Percentiles rank a stretch among this genome's conserved stretches.
These are phyloP conservation scores for Physcia stellaris DNA, from an alignment of 495 filamentous ascomycete genomes.

Conservation along the genomic window DNA sequence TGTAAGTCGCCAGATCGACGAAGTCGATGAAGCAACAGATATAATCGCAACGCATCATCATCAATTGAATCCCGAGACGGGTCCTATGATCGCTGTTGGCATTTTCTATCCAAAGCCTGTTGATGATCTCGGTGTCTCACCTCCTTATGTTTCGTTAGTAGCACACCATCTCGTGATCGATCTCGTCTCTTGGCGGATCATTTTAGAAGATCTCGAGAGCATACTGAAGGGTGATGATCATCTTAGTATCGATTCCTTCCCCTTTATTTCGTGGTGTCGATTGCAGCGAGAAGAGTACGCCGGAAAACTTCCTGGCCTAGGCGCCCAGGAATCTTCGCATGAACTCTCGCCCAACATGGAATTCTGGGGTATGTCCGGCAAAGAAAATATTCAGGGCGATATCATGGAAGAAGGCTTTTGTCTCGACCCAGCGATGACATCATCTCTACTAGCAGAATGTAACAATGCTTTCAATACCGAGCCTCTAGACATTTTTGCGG, in stretches of 20 bases:
- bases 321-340: not conserved
- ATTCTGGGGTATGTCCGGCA: conserved; percentile 4
- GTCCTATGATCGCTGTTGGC: conserved; percentile 33
- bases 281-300: conserved; percentile 1
- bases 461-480: conserved; percentile 30
- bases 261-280: conserved; percentile 18
- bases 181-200: conserved; percentile 43
- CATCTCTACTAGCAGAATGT: conserved; percentile 26
- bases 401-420: conserved; percentile 26
- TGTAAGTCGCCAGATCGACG: not conserved
- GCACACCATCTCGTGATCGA: conserved; percentile 49
- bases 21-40: not conserved
- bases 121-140: conserved; percentile 5
- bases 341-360: conserved; percentile 4
- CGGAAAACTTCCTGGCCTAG: not conserved
- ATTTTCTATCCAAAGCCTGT: conserved; percentile 22
- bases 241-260: conserved; percentile 8
- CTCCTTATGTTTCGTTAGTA: conserved; percentile 18
- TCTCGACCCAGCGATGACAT: conserved; percentile 28
- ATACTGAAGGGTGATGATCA: conserved; percentile 21
- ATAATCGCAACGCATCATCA: conserved; percentile 12
- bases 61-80: conserved; percentile 18
- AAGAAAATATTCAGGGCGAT: conserved; percentile 30
- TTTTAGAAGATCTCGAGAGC: conserved; percentile 43
- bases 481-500: conserved; percentile 33